A percentile compares a stretch with the other conserved stretches of the same genome.
Conservation (phyloP, 116 monocot genomes). For the Trichopus zeylanicus region DNA sequence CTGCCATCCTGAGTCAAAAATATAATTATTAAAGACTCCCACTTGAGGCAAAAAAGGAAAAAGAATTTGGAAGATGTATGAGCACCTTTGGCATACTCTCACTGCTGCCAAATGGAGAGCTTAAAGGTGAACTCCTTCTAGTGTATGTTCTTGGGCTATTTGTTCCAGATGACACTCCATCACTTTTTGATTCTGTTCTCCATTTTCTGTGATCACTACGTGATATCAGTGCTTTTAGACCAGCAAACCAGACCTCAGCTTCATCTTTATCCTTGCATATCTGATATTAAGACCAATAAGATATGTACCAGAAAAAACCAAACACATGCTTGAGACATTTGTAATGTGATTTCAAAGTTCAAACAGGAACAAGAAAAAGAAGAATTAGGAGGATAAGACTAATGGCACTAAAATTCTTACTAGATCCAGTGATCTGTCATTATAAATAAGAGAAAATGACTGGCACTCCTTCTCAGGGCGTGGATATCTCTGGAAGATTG, state of each 20-base stretch:
- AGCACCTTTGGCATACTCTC: slow-evolving; percentile 69
- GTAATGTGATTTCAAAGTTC: neutral
- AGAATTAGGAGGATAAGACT: neutral
- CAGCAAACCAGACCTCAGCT: slow-evolving; percentile 99
- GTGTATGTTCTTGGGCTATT: slow-evolving; percentile 86
- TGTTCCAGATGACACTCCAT: slow-evolving; percentile 70
- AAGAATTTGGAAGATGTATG: neutral
- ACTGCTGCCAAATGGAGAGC: slow-evolving; percentile 78
- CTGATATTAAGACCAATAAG: slow-evolving; percentile 22
- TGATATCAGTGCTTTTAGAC: slow-evolving; percentile 87
- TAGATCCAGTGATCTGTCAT: slow-evolving; percentile 87
- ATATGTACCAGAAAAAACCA: neutral
- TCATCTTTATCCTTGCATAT: slow-evolving; percentile 99
- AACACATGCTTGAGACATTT: neutral
- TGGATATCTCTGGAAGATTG: slow-evolving; percentile 96
- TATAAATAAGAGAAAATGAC: slow-evolving; percentile 94
- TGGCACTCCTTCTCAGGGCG: slow-evolving; percentile 98
- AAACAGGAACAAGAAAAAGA: neutral
- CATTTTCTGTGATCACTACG: slow-evolving; percentile 69
- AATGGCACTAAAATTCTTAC: slow-evolving; percentile 39
- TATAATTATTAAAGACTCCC: neutral
- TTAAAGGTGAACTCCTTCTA: slow-evolving; percentile 81
- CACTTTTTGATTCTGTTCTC: slow-evolving; percentile 83
- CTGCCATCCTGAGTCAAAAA: slow-evolving; percentile 59
- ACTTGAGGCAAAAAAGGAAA: slow-evolving; percentile 8